Percentiles rank a stretch among this genome's conserved stretches.
Conservation (phyloP, 345 rosid genomes). For the Aegle marmelos region DNA sequence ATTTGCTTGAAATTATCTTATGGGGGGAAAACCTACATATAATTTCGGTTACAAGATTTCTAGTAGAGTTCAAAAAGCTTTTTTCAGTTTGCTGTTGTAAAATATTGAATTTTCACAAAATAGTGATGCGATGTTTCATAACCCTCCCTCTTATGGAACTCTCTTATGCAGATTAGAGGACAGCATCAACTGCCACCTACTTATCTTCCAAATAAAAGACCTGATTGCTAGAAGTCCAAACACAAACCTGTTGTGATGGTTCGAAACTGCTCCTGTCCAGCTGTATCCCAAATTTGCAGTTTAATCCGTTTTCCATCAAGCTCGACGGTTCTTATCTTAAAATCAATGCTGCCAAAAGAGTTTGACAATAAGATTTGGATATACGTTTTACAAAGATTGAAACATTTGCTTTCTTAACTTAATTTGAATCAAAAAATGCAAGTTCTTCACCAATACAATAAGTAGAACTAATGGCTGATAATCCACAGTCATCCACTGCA, state of each 20-base stretch:
- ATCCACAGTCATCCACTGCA: background rate
- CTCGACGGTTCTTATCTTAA: constrained; percentile 92
- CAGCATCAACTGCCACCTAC: background rate
- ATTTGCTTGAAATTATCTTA: background rate
- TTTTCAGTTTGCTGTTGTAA: background rate
- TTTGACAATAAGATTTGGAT: background rate
- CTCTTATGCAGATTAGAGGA: background rate
- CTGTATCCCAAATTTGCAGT: constrained; percentile 96
- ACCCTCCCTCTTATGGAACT: background rate
- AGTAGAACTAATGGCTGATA: background rate
- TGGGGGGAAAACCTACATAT: background rate
- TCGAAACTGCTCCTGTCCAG: constrained; percentile 93
- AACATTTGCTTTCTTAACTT: background rate
- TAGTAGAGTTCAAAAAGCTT: background rate
- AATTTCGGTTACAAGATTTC: background rate
- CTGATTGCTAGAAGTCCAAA: background rate
- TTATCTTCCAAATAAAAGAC: background rate
- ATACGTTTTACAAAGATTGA: background rate
- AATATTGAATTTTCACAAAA: constrained; percentile 1
- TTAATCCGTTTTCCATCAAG: constrained; percentile 91
- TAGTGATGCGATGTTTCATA: background rate
- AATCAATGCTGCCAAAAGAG: constrained; percentile 68
- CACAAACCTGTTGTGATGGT: constrained; percentile 79
- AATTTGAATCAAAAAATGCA: background rate
- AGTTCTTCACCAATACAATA: background rate